These are phyloP conservation scores for Thielaviopsis populi DNA, from an alignment of 2,329 filamentous ascomycete genomes.

Conservation along the genomic window DNA sequence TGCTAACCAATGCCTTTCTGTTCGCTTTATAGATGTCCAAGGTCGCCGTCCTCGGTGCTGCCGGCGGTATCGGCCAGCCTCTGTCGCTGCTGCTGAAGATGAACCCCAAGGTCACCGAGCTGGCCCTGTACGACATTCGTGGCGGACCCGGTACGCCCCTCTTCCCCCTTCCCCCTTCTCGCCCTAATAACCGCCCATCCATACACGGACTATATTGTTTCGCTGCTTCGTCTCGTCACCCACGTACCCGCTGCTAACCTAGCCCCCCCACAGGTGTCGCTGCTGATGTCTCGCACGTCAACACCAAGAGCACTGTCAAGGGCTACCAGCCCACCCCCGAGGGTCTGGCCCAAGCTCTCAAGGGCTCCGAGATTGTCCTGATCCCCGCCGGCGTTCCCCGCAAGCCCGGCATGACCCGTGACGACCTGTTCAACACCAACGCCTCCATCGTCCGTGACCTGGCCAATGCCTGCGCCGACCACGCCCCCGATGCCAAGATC, in stretches of 20 bases:
- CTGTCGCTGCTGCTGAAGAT: constrained; percentile 97
- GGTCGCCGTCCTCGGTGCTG: constrained; percentile 91
- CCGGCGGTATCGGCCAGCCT: constrained; percentile 96
- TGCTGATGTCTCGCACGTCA: constrained; percentile 96
- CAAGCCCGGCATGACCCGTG: constrained; percentile 99
- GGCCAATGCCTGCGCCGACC: constrained; percentile 82
- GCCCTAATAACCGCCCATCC: constrained; percentile 3
- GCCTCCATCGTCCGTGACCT: constrained; percentile 98
- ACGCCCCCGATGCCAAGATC: constrained; percentile 82
- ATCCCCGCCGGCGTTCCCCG: constrained; percentile 97
- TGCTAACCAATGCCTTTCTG: constrained; percentile 10
- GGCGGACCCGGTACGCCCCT: constrained; percentile 65
- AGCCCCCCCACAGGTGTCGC: constrained; percentile 59
- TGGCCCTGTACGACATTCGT: constrained; percentile 96
- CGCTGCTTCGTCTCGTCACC: background rate
- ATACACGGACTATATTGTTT: background rate
- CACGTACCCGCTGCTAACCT: constrained; percentile 1
- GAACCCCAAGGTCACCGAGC: constrained; percentile 83
- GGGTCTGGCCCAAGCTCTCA: constrained; percentile 65
- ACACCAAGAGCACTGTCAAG: constrained; percentile 90
- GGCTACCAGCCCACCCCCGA: constrained; percentile 68
- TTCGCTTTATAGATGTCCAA: constrained; percentile 60
- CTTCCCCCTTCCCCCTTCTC: background rate
- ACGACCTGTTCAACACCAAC: constrained; percentile 99
- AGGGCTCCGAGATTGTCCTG: constrained; percentile 82